phyloP scores from a whole-genome alignment of 441 rosid genomes.

The Lepidium campestre region DNA sequence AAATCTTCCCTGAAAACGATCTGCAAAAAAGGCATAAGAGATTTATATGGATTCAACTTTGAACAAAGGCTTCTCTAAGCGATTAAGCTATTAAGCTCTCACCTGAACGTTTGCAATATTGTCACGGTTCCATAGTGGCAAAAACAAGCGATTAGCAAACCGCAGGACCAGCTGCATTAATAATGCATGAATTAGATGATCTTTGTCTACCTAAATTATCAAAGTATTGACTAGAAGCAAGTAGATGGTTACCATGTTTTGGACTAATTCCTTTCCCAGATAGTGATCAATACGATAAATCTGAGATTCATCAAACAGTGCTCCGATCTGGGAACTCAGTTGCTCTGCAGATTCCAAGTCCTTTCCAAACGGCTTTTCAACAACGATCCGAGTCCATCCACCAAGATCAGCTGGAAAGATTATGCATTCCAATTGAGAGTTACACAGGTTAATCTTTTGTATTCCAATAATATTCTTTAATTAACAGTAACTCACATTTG shows the following conservation, averaged over 20 bases:
- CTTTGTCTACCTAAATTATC: constrained; percentile 6
- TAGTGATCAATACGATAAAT: constrained; percentile 97
- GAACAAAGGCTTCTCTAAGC: background rate
- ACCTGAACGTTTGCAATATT: constrained; percentile 96
- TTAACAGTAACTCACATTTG: constrained; percentile 51
- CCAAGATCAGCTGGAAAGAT: constrained; percentile 65
- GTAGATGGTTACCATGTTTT: constrained; percentile 71
- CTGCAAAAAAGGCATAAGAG: constrained; percentile 34
- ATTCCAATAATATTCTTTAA: background rate
- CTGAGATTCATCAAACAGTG: constrained; percentile 81
- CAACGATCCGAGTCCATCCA: constrained; percentile 97
- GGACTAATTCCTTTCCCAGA: constrained; percentile 95
- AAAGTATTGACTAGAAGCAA: constrained; percentile 8
- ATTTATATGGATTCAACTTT: background rate
- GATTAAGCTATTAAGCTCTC: constrained; percentile 20
- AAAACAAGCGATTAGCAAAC: constrained; percentile 91
- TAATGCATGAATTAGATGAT: constrained; percentile 13
- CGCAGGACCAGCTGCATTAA: constrained; percentile 82
- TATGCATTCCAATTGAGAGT: background rate
- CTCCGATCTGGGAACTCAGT: constrained; percentile 85
- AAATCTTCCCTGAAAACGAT: constrained; percentile 96
- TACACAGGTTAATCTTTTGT: background rate
- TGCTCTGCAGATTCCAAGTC: constrained; percentile 84
- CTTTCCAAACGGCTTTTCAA: constrained; percentile 97
- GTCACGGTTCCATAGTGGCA: constrained; percentile 99